These are phyloP conservation scores for Mucor saturninus DNA, from an alignment of 371 early-diverging fungal species.

Conservation along the genomic window DNA sequence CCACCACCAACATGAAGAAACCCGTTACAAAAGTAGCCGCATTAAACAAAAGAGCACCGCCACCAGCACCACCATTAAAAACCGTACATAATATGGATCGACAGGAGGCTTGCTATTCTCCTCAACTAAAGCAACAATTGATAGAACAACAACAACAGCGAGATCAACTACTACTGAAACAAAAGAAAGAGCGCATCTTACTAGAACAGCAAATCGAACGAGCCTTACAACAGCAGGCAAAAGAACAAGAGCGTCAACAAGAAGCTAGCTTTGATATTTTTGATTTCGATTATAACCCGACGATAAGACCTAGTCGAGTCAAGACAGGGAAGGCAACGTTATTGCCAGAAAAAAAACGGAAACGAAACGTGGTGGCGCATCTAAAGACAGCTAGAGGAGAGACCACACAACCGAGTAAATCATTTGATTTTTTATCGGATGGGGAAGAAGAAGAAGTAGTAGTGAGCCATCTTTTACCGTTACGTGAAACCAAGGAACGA, in stretches of 20 bases:
- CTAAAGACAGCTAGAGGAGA: constrained; percentile 30
- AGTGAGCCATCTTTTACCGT: neutral
- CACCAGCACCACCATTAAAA: too few relatives aligned
- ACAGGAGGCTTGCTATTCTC: constrained; percentile 25
- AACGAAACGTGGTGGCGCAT: constrained; percentile 28
- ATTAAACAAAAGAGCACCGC: too few relatives aligned
- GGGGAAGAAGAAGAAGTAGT: constrained; percentile 18
- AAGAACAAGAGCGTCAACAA: neutral
- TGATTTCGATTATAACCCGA: constrained; percentile 18
- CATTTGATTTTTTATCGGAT: constrained; percentile 24
- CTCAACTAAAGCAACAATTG: neutral
- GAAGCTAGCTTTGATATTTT: constrained; percentile 18
- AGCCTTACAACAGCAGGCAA: too few relatives aligned
- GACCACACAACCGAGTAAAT: neutral
- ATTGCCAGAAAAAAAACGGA: constrained; percentile 21
- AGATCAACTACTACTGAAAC: neutral
- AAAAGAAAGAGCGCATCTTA: neutral
- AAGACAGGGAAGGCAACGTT: neutral
- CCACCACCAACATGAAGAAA: neutral
- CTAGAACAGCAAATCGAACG: neutral
- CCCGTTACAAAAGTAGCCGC: too few relatives aligned
- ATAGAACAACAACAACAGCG: neutral
- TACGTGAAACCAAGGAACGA: constrained; percentile 7
- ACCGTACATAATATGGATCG: neutral
- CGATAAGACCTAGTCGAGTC: too few relatives aligned